A percentile compares a stretch with the other conserved stretches of the same genome.
These are phyloP conservation scores for Cucurbita maxima DNA, from an alignment of 306 rosid species.

Conservation along the genomic window DNA sequence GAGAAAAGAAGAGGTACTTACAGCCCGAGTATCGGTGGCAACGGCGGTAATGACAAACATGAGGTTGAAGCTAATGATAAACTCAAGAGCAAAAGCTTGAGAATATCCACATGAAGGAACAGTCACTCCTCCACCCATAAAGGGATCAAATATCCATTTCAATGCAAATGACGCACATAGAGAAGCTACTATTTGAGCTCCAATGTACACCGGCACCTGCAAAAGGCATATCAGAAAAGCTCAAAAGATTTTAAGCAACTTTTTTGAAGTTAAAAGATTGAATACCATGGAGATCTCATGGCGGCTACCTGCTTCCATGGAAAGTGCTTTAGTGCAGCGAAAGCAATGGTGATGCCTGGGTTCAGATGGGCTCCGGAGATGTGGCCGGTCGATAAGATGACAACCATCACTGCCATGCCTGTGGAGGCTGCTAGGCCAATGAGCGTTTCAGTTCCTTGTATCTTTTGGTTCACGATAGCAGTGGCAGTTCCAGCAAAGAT, in stretches of 20 bases:
- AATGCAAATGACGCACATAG: conserved; percentile 58
- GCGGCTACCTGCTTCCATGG: conserved; percentile 58
- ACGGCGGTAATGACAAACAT: conserved; percentile 93
- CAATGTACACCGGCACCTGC: conserved; percentile 73
- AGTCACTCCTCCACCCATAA: conserved; percentile 71
- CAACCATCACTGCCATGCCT: conserved; percentile 71
- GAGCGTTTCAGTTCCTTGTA: conserved; percentile 39
- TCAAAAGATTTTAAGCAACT: background rate
- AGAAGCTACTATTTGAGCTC: conserved; percentile 59
- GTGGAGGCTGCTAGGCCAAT: conserved; percentile 57
- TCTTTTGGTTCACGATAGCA: conserved; percentile 66
- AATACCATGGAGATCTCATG: background rate
- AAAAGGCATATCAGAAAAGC: background rate
- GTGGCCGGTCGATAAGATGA: conserved; percentile 65
- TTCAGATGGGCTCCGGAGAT: conserved; percentile 91
- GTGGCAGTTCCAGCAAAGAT: conserved; percentile 63
- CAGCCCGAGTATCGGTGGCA: conserved; percentile 82
- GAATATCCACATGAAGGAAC: conserved; percentile 59
- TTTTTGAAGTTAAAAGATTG: background rate
- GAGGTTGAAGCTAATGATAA: conserved; percentile 69
- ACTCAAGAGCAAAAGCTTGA: conserved; percentile 69
- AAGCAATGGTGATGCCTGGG: conserved; percentile 71
- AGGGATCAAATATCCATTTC: conserved; percentile 52
- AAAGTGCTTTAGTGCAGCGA: conserved; percentile 79
- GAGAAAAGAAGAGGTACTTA: conserved; percentile 14